Base-by-base conservation (phyloP, 768 basidiomycete genomes). In the Hemileccinum impolitum region DNA sequence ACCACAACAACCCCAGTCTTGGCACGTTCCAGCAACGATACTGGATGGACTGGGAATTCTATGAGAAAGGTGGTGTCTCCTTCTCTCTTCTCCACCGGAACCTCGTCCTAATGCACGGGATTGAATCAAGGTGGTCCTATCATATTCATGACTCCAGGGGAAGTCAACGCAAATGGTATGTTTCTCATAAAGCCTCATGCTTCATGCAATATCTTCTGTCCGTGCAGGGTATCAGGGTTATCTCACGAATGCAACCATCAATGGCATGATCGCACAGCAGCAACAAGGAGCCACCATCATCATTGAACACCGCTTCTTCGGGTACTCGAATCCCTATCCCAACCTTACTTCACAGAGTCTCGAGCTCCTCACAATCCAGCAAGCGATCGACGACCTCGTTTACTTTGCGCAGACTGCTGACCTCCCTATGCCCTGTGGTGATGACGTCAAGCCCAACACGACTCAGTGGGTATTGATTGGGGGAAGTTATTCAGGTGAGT, bases 1-100 rank as follows among this genome's bases (percentile, higher is more conserved):
- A 80, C 57, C 79, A 79, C 61, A 73, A 61, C 28, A 66, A 79
- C 52, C 79, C 83, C n/a, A 69, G 73, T 21, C 68, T 79, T 17
- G 87, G 87, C 17, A 88, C 85, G 15, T 90, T 90, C 68, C 72
- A 80, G 61, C 87, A 88, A 66, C 77, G 87, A 32, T 88, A 75
- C 65, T 88, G 84, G 84, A 73, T 79, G 51, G 80, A 80, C 23
- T 84, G 73, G 64, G 81, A 87, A 62, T 85, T 73, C 57, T 87
- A 87, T 55, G 70, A 83, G 62, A 51, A 67, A 34, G 77, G 79
- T 77, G 47, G 23, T 5, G 15, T 36, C 17, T 36, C 17, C 17
- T 43, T 39, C 38, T 21, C 14, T n/a, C 9, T 10, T 26, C 19
- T 19, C 23, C 32, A 15, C 21, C 23, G 8, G n/a, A 9, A 6